Percentiles rank a stretch among this genome's conserved stretches.
Evolutionary conservation across 2,329 filamentous ascomycete species (phyloP).

Genomic region (Colletotrichum tropicale): DNA sequence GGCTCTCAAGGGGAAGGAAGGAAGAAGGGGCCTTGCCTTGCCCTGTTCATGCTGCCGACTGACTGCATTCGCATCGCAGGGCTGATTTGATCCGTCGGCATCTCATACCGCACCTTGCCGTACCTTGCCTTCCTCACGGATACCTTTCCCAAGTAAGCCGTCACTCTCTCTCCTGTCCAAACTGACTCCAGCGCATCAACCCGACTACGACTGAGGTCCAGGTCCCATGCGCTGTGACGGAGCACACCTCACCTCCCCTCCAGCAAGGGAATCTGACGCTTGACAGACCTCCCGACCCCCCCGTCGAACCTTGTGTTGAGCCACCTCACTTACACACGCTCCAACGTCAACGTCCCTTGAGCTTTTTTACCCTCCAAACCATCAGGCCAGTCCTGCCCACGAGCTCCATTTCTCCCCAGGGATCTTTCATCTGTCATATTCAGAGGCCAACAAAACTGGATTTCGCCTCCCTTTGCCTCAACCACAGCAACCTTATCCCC

Average conservation of each 20-base stretch:
- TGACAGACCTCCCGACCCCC: not conserved
- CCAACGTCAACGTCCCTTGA: not conserved
- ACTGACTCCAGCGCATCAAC: not conserved
- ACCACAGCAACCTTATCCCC: slow-evolving; percentile 10
- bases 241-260: not conserved
- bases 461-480: not conserved
- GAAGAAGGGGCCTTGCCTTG: not conserved
- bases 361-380: not conserved
- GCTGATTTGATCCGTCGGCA: not conserved
- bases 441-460: not conserved
- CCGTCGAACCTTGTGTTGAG: not conserved
- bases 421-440: not conserved
- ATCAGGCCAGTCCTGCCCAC: not conserved
- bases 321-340: not conserved
- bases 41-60: not conserved
- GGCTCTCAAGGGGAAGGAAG: not conserved
- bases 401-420: not conserved
- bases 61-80: not conserved
- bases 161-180: not conserved
- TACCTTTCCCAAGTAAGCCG: not conserved
- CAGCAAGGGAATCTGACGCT: not conserved
- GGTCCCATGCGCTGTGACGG: not conserved
- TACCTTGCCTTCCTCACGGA: not conserved
- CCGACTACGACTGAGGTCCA: not conserved
- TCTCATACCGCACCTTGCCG: not conserved